These are phyloP conservation scores for Paramyrothecium sp. DNA, from an alignment of 2,329 filamentous ascomycete genomes.

Conservation along the genomic window DNA sequence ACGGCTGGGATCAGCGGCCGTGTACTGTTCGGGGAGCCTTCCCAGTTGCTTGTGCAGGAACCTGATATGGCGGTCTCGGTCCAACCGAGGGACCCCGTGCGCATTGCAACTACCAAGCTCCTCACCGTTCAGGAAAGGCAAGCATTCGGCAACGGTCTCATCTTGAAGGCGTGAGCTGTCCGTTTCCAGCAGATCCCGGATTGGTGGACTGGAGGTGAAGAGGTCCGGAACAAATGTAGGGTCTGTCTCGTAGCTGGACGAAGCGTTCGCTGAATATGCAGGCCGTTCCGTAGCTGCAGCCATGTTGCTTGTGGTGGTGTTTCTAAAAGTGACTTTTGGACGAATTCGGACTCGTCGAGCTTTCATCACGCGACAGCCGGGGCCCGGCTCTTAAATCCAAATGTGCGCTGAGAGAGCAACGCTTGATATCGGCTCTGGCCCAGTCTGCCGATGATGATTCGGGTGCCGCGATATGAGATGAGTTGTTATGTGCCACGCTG, in stretches of 20 bases:
- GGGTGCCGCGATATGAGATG: not conserved
- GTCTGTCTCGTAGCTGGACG: not conserved
- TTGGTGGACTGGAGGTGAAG: constrained; percentile 56
- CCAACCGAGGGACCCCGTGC: constrained; percentile 73
- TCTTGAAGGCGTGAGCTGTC: constrained; percentile 68
- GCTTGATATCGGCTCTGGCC: not conserved
- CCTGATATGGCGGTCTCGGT: constrained; percentile 57
- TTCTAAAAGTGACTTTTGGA: constrained; percentile 4
- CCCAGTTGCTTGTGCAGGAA: constrained; percentile 62
- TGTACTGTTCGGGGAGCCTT: constrained; percentile 67
- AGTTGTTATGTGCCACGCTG: not conserved
- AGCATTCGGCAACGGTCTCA: constrained; percentile 64
- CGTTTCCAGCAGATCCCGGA: constrained; percentile 67
- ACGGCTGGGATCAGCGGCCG: constrained; percentile 77
- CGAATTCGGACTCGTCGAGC: not conserved
- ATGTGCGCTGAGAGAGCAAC: not conserved
- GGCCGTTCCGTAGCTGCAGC: not conserved
- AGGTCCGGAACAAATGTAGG: constrained; percentile 25
- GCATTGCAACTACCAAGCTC: constrained; percentile 59
- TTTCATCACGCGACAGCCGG: not conserved
- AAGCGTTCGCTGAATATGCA: not conserved
- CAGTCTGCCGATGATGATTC: no score
- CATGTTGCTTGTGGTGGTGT: not conserved
- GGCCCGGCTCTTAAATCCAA: not conserved
- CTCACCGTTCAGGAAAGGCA: constrained; percentile 64